Conservation (phyloP, 192 early-diverging fungal species). For the Backusella parvicylindrica region DNA sequence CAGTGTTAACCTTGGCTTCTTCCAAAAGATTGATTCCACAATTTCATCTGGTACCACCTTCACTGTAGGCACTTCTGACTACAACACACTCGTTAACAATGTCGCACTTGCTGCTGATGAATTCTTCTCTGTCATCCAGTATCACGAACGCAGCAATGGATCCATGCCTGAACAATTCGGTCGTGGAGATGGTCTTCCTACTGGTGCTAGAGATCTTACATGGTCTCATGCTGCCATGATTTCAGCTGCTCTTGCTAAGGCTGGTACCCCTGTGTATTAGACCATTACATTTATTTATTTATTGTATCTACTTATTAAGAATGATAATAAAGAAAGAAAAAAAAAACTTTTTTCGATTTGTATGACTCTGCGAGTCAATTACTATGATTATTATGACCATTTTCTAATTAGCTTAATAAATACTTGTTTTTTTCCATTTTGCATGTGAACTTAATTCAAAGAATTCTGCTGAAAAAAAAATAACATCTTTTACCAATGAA, state of each 20-base stretch:
- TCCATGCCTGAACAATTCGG: slow-evolving; percentile 66
- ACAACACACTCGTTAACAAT: slow-evolving; percentile 29
- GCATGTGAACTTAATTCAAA: no score
- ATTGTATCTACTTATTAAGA: not conserved
- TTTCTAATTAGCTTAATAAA: no score
- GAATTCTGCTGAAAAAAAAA: no score
- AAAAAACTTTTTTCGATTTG: not conserved
- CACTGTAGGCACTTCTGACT: not conserved
- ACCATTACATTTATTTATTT: not conserved
- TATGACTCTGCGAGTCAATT: not conserved
- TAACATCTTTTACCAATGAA: no score
- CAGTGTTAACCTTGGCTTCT: slow-evolving; percentile 32
- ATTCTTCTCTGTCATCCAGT: slow-evolving; percentile 51
- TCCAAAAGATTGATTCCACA: slow-evolving; percentile 28
- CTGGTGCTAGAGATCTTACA: slow-evolving; percentile 64
- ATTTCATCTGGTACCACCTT: slow-evolving; percentile 16
- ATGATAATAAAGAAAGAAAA: not conserved
- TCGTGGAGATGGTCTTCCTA: slow-evolving; percentile 46
- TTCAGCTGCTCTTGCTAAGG: slow-evolving; percentile 29
- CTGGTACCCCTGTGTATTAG: slow-evolving; percentile 12
- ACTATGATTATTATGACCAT: no score
- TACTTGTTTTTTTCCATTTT: no score
- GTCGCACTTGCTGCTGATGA: slow-evolving; percentile 50
- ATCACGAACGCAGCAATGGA: slow-evolving; percentile 49
- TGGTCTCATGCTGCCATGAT: slow-evolving; percentile 69